Evolutionary conservation across 768 basidiomycete species (phyloP), one percentile per base, ranked within the genome.

Genomic region (Neoboletus magnificus): DNA sequence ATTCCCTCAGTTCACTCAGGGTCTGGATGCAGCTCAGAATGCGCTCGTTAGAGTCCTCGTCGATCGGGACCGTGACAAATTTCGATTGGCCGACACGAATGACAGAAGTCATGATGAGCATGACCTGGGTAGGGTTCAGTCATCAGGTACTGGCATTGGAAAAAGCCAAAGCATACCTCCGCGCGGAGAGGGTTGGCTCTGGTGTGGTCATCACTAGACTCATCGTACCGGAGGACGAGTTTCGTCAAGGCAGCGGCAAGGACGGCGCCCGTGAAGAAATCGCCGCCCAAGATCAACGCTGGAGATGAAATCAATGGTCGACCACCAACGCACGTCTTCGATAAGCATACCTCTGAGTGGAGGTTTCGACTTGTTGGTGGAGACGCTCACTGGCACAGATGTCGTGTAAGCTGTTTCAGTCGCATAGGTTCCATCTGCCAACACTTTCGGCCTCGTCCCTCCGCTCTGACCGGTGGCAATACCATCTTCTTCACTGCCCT

Each of bases 41-140:
- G 25, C 97, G 86, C 72, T 99, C 97, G 62, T 85, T 89, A 6
- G 93, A 95, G 71, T 99, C 97, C 70, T 99, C 97, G 75, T 99
- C 97, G 61, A 99, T 99, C n/a, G 91, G 89, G 2, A 86, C 87
- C 0, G 91, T 85, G 42, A 89, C 90, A 62, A 96, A 95, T 68
- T 95, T 96, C 51, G 93, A 95, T 74, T 98, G 96, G 36, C 97
- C 97, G 52, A 98, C 92, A 46, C 97, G 93, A 67, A 98, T 91
- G 68, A 94, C 80, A 10, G 94, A 97, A 1, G 94, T 87, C 97
- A 99, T 98, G 69, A 98, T 93, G 51, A 99, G 80, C 91, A 99
- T 98, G 6, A 91, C 86, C 89, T 91, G 63, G 16, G 57, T 11
- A 20, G 32, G 40, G 51, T 50, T 5, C 41, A 39, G 5, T 11